Percentiles rank a stretch among this genome's conserved stretches.
phyloP scores from a whole-genome alignment of 352 stramenopile species.

The Pythium chondricola region DNA sequence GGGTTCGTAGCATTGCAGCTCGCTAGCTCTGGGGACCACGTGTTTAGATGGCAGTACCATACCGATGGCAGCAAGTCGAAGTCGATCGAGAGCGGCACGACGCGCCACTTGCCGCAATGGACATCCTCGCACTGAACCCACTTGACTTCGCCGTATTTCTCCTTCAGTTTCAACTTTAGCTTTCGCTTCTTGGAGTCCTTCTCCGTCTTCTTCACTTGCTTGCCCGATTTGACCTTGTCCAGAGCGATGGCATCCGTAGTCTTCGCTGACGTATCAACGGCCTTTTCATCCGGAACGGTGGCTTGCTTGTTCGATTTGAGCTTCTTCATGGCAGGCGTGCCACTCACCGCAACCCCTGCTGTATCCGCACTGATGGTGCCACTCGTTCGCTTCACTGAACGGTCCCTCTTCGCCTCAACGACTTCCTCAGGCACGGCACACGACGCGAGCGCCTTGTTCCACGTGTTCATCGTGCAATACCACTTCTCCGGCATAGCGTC shows the following conservation, averaged over 20 bases:
- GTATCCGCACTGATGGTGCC: background rate
- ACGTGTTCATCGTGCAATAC: slow-evolving; percentile 96
- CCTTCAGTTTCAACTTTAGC: slow-evolving; percentile 62
- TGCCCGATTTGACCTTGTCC: slow-evolving; percentile 1
- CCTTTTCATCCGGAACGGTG: background rate
- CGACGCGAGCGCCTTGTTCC: slow-evolving; percentile 77
- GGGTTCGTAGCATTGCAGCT: slow-evolving; percentile 67
- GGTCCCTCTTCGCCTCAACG: slow-evolving; percentile 27
- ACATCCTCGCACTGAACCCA: slow-evolving; percentile 96
- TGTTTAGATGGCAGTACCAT: slow-evolving; percentile 85
- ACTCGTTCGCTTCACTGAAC: slow-evolving; percentile 2
- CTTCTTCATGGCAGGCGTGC: slow-evolving; percentile 8
- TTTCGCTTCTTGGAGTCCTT: slow-evolving; percentile 77
- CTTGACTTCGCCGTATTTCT: slow-evolving; percentile 80
- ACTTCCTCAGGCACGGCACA: slow-evolving; percentile 90
- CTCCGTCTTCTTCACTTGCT: slow-evolving; percentile 41
- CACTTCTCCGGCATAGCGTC: slow-evolving; percentile 91
- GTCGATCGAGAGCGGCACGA: slow-evolving; percentile 89
- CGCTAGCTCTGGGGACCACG: slow-evolving; percentile 64
- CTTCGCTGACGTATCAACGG: background rate
- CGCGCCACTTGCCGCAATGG: slow-evolving; percentile 93
- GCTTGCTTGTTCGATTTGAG: slow-evolving; percentile 13
- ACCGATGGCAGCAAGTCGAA: slow-evolving; percentile 84
- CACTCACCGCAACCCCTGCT: background rate
- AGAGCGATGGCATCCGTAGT: background rate